These are phyloP conservation scores for Pleodorina starrii DNA, from an alignment of 139 green algal genomes.

Conservation along the genomic window DNA sequence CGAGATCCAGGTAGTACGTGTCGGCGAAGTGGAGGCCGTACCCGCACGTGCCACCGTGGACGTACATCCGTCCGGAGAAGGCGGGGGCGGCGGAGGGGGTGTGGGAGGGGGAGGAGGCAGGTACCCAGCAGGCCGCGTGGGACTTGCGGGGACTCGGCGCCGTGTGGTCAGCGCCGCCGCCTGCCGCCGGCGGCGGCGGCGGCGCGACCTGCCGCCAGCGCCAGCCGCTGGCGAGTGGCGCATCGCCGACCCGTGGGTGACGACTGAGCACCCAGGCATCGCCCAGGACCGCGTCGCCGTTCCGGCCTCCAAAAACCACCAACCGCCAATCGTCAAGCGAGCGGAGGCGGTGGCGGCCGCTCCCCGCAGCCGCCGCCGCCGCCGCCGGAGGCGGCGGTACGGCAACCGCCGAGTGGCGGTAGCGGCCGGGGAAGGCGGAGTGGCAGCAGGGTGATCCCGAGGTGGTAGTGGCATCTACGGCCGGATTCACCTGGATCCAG, in stretches of 20 bases:
- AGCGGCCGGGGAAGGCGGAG: constrained; percentile 46
- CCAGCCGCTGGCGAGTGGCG: constrained; percentile 3
- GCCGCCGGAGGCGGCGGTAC: constrained; percentile 11
- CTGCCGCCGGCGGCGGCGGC: not conserved
- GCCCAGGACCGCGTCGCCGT: constrained; percentile 17
- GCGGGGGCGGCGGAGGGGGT: not conserved
- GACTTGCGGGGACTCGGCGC: constrained; percentile 58
- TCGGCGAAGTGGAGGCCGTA: constrained; percentile 57
- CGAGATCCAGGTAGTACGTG: constrained; percentile 56
- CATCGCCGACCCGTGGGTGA: not conserved
- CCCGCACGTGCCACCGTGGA: constrained; percentile 63
- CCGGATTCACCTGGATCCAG: not conserved
- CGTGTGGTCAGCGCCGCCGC: not conserved
- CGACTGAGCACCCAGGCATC: constrained; percentile 56
- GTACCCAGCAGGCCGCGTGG: constrained; percentile 50
- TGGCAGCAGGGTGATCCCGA: not conserved
- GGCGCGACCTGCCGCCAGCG: constrained; percentile 37
- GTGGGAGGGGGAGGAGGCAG: not conserved
- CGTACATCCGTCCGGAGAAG: constrained; percentile 48
- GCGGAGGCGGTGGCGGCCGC: not conserved
- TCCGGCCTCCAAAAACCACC: constrained; percentile 55
- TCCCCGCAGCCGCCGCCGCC: not conserved
- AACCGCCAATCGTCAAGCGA: constrained; percentile 30
- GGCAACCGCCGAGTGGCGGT: constrained; percentile 54
- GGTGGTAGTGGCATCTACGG: not conserved